Evolutionary conservation across 1,284 basidiomycete species (phyloP).

Genomic region (Sporisorium reilianum): DNA sequence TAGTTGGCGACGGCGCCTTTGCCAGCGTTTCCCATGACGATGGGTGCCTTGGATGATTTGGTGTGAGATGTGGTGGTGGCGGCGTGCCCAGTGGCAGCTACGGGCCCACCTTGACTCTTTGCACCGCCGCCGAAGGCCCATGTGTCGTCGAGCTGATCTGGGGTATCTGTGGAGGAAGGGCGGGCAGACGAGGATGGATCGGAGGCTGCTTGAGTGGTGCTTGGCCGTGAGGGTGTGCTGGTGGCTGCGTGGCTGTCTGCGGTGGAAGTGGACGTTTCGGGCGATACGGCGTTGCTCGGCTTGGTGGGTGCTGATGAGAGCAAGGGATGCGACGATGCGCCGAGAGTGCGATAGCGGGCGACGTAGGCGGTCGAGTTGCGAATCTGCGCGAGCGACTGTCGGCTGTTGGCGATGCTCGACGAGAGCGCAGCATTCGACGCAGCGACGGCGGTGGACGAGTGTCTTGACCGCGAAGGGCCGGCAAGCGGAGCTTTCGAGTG

Average conservation of each 20-base stretch:
- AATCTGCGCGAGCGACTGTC: constrained; percentile 39
- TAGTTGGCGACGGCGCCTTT: constrained; percentile 63
- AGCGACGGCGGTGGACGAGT: constrained; percentile 39
- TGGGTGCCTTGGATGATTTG: constrained; percentile 20
- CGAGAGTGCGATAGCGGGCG: constrained; percentile 44
- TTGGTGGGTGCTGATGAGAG: constrained; percentile 28
- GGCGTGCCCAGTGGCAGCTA: constrained; percentile 6
- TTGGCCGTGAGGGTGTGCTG: constrained; percentile 7
- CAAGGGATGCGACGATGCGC: constrained; percentile 32
- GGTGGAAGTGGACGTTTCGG: constrained; percentile 3
- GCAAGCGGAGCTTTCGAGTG: constrained; percentile 12
- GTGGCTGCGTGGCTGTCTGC: constrained; percentile 19
- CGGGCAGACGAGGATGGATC: constrained; percentile 24
- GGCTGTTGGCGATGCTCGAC: constrained; percentile 14
- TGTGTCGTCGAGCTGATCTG: constrained; percentile 42
- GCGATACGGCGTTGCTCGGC: constrained; percentile 7
- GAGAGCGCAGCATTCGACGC: constrained; percentile 12
- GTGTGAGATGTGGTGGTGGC: constrained; percentile 5
- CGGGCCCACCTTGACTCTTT: constrained; percentile 50
- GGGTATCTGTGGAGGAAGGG: constrained; percentile 30
- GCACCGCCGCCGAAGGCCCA: constrained; percentile 56
- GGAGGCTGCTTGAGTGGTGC: constrained; percentile 18
- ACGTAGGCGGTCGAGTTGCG: constrained; percentile 47
- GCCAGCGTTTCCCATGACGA: constrained; percentile 60
- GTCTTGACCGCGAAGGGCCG: constrained; percentile 30